Evolutionary conservation across 148 eudicot species (phyloP), one percentile per base, ranked within the genome.

Genomic region (Nyssa sinensis): DNA sequence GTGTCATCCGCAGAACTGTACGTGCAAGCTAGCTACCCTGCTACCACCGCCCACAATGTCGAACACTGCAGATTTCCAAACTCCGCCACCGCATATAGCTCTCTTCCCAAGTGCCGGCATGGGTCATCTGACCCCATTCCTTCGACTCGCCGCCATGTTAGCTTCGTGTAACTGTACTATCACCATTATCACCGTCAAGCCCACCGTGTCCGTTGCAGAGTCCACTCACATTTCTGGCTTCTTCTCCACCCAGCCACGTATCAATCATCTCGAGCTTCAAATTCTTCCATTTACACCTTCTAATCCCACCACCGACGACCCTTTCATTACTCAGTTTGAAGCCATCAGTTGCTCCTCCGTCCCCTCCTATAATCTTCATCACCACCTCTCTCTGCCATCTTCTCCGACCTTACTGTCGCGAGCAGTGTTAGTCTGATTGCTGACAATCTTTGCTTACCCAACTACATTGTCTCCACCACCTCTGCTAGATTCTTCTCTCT

Each of bases 21-120:
- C n/a, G n/a, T n/a, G n/a, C n/a, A n/a, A n/a, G n/a, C n/a, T n/a
- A n/a, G n/a, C 7, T 39, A 39, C 7, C 44, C 44, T 39, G 11
- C 11, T 39, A 39, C 44, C 44, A 39, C 44, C n/a, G n/a, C n/a
- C n/a, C 7, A 39, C 44, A 7, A 24, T 67, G 71, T 29, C 6
- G 9, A 27, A 28, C 4, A 17, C 24, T 58, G 13, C 17, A 13
- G 17, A 17, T 0, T 8, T 30, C 14, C 2, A 32, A 29, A 34
- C 33, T 28, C 7, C 14, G 7, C 25, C 69, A 14, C 71, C 75
- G 3, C 76, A 72, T 29, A n/a, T 84, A 39, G 77, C 68, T 0
- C 12, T 80, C 33, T 81, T 77, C 66, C 82, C 82, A 12, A 72
- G 80, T 30, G 80, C 82, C 0, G 87, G 84, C 21, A 81, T 81